Percentiles rank a stretch among this genome's conserved stretches.
These are phyloP conservation scores for Fusarium armeniacum DNA, from an alignment of 2,329 filamentous ascomycete species.

Conservation along the genomic window DNA sequence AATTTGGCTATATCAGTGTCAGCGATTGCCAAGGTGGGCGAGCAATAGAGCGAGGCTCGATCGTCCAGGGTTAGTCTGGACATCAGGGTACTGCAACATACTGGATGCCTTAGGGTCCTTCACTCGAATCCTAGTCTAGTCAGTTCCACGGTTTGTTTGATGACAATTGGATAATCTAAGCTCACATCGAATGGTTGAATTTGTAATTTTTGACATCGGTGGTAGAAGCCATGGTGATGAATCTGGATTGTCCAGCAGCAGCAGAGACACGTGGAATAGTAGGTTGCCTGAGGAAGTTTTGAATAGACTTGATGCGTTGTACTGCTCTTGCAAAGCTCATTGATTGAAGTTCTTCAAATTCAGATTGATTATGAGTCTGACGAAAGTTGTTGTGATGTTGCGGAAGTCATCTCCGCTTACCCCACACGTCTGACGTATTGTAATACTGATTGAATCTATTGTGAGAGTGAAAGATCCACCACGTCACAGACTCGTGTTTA, in stretches of 20 bases:
- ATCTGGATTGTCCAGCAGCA: constrained; percentile 53
- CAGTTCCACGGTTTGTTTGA: constrained; percentile 13
- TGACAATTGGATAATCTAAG: neutral
- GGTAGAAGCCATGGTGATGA: constrained; percentile 78
- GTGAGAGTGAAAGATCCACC: neutral
- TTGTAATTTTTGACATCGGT: constrained; percentile 86
- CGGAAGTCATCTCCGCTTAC: neutral
- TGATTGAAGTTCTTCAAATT: constrained; percentile 31
- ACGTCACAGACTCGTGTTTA: neutral
- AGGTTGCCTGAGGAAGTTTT: constrained; percentile 35
- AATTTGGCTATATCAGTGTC: constrained; percentile 76
- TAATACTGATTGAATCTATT: no score
- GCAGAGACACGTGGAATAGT: constrained; percentile 12
- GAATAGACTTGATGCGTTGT: constrained; percentile 47
- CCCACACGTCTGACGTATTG: no score
- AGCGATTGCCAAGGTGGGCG: constrained; percentile 5
- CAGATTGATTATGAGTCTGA: constrained; percentile 13
- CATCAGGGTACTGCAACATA: constrained; percentile 57
- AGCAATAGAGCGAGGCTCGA: neutral
- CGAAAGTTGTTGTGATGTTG: constrained; percentile 10
- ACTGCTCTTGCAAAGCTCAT: constrained; percentile 49
- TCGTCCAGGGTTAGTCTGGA: constrained; percentile 13
- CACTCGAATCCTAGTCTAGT: constrained; percentile 80
- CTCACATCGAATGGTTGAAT: constrained; percentile 88
- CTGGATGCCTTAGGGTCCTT: constrained; percentile 90